Evolutionary conservation across 1,284 basidiomycete species (phyloP).

Genomic region (Cryptococcus sp.): DNA sequence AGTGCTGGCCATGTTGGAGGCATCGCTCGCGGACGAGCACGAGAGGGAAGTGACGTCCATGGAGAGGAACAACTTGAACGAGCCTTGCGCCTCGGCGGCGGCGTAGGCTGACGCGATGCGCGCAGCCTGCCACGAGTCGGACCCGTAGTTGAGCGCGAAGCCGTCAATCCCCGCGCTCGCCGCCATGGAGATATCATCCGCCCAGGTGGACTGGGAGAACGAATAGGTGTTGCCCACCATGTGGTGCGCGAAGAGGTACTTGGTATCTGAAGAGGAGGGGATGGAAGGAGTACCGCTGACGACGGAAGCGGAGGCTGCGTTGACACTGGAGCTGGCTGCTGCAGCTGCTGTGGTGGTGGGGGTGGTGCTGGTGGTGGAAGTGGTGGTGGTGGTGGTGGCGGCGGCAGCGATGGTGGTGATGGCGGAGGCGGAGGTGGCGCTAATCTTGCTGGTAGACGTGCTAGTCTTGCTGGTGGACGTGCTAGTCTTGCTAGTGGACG

Average conservation of each 20-base stretch:
- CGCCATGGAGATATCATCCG: conserved; percentile 45
- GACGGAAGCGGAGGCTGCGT: conserved; percentile 11
- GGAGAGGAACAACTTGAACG: conserved; percentile 71
- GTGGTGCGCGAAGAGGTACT: conserved; percentile 45
- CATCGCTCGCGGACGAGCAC: conserved; percentile 58
- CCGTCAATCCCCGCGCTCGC: conserved; percentile 55
- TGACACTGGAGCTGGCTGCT: neutral
- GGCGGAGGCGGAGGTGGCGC: neutral
- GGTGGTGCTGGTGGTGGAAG: neutral
- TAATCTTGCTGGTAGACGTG: neutral
- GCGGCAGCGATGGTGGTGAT: neutral
- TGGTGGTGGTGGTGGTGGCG: conserved; percentile 1
- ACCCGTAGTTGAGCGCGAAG: conserved; percentile 65
- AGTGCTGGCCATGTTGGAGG: conserved; percentile 57
- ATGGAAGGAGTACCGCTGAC: conserved; percentile 16
- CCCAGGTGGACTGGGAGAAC: conserved; percentile 43
- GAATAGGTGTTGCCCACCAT: conserved; percentile 49
- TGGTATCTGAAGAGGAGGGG: conserved; percentile 21
- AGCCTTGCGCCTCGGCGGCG: conserved; percentile 42
- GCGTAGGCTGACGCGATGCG: conserved; percentile 64
- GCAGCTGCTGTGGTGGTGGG: conserved; percentile 8
- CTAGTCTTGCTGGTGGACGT: conserved; percentile 6
- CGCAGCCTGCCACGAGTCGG: conserved; percentile 62
- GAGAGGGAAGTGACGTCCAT: conserved; percentile 49
- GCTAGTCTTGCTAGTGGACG: neutral